phyloP scores from a whole-genome alignment of 352 stramenopile genomes.

The Phytophthora parvispora region DNA sequence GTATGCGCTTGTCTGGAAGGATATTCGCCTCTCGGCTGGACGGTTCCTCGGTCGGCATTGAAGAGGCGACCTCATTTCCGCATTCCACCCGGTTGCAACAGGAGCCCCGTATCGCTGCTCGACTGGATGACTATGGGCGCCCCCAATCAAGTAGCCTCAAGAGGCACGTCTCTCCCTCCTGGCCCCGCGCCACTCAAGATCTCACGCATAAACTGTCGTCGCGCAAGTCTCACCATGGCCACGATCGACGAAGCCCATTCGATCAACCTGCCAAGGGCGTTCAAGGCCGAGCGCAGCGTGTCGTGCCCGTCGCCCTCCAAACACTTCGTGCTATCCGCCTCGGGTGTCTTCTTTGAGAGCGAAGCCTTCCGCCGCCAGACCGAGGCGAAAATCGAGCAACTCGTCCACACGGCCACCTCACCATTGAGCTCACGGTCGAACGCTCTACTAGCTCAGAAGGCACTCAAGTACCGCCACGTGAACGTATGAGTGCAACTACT shows the following conservation, averaged over 20 bases:
- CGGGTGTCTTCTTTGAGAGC: constrained; percentile 39
- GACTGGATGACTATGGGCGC: background rate
- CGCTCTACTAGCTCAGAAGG: constrained; percentile 44
- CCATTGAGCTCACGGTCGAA: constrained; percentile 19
- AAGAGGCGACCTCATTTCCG: background rate
- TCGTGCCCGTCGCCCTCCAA: constrained; percentile 5
- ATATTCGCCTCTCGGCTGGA: background rate
- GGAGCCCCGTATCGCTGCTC: too few species aligned
- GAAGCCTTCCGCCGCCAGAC: constrained; percentile 35
- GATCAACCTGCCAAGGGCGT: background rate
- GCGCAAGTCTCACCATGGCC: background rate
- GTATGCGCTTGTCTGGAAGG: background rate
- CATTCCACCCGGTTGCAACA: too few species aligned
- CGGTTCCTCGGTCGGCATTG: background rate
- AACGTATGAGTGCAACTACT: background rate
- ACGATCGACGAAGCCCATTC: too few species aligned
- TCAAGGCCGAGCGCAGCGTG: constrained; percentile 13
- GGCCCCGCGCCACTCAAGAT: background rate
- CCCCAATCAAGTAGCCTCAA: background rate
- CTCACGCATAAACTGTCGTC: background rate
- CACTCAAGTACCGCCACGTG: constrained; percentile 51
- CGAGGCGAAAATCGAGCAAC: constrained; percentile 19
- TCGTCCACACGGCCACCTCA: constrained; percentile 20
- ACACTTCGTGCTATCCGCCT: background rate
- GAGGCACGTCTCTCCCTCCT: background rate